Conservation (phyloP, 257 asterid genomes). For the Solanum rostratum region DNA sequence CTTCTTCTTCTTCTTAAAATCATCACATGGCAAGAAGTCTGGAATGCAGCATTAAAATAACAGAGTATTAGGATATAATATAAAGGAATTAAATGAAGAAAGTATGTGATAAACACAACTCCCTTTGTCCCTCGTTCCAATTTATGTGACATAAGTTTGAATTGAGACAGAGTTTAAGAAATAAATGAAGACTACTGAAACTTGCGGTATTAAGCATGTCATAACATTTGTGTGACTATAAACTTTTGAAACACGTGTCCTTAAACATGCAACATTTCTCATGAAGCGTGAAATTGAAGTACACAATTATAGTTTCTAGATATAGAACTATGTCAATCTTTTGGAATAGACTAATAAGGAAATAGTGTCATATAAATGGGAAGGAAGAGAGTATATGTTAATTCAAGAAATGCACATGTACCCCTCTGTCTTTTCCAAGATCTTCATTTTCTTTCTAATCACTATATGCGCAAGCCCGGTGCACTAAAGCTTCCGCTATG, state of each 20-base stretch:
- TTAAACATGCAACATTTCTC: not conserved
- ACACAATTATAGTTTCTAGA: not conserved
- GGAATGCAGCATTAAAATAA: slow-evolving; percentile 2
- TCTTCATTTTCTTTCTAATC: not conserved
- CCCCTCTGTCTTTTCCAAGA: not conserved
- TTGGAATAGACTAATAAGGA: not conserved
- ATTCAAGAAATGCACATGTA: not conserved
- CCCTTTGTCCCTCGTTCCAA: not conserved
- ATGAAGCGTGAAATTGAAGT: not conserved
- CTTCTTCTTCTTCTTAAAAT: slow-evolving; percentile 72
- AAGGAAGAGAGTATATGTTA: not conserved
- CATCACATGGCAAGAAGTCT: slow-evolving; percentile 62
- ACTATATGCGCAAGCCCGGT: too few relatives aligned
- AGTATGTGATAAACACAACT: not conserved
- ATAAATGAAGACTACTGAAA: not conserved
- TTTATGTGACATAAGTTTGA: not conserved
- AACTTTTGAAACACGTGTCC: not conserved
- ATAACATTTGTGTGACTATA: not conserved
- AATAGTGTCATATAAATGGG: not conserved
- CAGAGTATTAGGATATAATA: not conserved
- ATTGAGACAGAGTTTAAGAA: not conserved
- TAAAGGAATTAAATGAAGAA: not conserved
- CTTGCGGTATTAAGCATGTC: not conserved
- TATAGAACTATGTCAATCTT: not conserved
- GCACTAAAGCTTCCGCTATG: too few relatives aligned